Conservation (phyloP, 441 rosid genomes). For the Populus hybrid region DNA sequence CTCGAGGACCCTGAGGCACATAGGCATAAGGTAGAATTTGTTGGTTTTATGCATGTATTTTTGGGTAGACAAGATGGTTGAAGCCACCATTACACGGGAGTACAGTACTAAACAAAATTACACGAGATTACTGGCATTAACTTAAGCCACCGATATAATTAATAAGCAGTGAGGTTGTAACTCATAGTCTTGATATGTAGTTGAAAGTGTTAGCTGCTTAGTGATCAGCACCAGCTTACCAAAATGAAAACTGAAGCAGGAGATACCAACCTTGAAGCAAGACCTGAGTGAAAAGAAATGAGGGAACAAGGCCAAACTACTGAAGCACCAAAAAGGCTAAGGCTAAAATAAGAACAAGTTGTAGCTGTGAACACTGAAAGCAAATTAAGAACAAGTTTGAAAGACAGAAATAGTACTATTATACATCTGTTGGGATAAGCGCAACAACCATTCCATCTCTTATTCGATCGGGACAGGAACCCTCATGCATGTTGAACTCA, state of each 20-base stretch:
- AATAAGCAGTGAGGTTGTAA: neutral
- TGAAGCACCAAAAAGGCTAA: neutral
- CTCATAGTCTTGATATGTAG: neutral
- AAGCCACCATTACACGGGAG: too few species aligned
- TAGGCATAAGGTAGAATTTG: neutral
- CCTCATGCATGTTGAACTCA: neutral
- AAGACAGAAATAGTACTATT: neutral
- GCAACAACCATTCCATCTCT: neutral
- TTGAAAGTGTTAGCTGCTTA: neutral
- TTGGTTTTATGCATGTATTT: too few species aligned
- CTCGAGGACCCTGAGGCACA: neutral
- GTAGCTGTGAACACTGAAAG: neutral
- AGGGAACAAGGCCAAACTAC: neutral
- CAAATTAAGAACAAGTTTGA: neutral
- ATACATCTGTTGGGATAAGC: neutral
- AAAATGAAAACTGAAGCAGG: too few species aligned
- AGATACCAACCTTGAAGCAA: neutral
- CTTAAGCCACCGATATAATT: neutral
- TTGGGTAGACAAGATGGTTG: too few species aligned
- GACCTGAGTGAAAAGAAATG: neutral
- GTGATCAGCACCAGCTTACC: too few species aligned
- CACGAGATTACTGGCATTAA: too few species aligned
- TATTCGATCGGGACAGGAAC: neutral
- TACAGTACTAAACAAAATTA: too few species aligned
- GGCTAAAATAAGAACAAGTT: neutral